These are phyloP conservation scores for Phytopythium oedochilum DNA, from an alignment of 352 stramenopile genomes.

Conservation along the genomic window DNA sequence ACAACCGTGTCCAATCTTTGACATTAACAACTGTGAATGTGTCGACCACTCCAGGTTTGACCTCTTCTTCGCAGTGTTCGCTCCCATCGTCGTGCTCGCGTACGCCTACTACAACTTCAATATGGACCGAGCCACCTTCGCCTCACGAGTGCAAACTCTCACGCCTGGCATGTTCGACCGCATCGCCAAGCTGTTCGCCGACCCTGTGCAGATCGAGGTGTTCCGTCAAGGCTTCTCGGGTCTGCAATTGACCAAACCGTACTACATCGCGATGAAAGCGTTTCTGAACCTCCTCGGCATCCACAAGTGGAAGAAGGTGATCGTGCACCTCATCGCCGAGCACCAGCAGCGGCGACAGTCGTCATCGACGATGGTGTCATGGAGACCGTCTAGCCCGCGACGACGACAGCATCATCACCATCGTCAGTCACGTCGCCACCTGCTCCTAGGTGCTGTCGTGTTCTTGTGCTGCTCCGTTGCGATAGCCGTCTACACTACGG, in stretches of 20 bases:
- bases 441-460: slow-evolving; percentile 23
- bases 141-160: slow-evolving; percentile 15
- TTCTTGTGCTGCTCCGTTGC: slow-evolving; percentile 34
- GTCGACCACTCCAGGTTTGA: no score
- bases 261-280: slow-evolving; percentile 23
- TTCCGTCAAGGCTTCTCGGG: slow-evolving; percentile 30
- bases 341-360: slow-evolving; percentile 14
- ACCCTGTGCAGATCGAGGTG: slow-evolving; percentile 26
- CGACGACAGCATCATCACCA: no score
- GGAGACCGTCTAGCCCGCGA: no score
- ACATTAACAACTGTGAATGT: no score
- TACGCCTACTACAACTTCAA: slow-evolving; percentile 32
- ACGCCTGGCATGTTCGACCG: slow-evolving; percentile 18
- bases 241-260: slow-evolving; percentile 32
- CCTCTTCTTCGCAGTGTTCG: slow-evolving; percentile 49
- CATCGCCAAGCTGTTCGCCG: slow-evolving; percentile 25
- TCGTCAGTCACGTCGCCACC: slow-evolving; percentile 21
- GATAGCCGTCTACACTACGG: slow-evolving; percentile 25
- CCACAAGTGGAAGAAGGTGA: slow-evolving; percentile 49
- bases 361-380: no score
- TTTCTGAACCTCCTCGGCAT: slow-evolving; percentile 33
- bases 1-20: no score
- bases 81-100: slow-evolving; percentile 27
- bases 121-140: slow-evolving; percentile 26
- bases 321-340: slow-evolving; percentile 22